Evolutionary conservation across 2,329 filamentous ascomycete species (phyloP).

Genomic region (Diaporthe ilicicola): DNA sequence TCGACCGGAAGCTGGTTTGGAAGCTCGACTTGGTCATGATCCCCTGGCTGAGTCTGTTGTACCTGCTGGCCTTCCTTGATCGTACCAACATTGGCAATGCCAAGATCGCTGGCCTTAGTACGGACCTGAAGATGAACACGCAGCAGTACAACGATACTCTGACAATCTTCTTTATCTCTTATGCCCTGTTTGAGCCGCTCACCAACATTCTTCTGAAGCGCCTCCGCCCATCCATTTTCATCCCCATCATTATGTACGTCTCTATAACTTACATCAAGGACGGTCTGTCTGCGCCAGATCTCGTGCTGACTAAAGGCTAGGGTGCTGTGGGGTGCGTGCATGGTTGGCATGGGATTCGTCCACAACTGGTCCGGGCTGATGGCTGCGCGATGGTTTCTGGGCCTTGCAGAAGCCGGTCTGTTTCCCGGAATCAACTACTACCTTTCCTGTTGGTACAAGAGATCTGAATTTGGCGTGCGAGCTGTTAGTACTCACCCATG

Average conservation of each 20-base stretch:
- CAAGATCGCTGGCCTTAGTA: conserved; percentile 62
- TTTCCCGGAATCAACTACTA: conserved; percentile 77
- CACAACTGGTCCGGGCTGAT: conserved; percentile 71
- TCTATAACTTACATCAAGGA: not conserved
- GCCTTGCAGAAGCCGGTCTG: conserved; percentile 77
- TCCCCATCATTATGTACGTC: conserved; percentile 80
- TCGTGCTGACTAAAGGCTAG: conserved; percentile 43
- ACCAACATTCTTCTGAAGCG: conserved; percentile 85
- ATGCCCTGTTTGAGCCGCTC: conserved; percentile 79
- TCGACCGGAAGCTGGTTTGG: conserved; percentile 44
- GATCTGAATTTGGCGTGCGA: conserved; percentile 77
- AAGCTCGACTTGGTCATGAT: conserved; percentile 46
- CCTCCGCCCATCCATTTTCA: conserved; percentile 78
- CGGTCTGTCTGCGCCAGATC: not conserved
- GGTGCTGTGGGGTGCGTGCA: conserved; percentile 71
- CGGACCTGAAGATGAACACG: conserved; percentile 67
- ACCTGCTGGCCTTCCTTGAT: conserved; percentile 78
- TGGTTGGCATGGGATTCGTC: conserved; percentile 75
- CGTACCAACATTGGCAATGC: conserved; percentile 82
- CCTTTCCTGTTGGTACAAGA: conserved; percentile 81
- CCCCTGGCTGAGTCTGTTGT: conserved; percentile 64
- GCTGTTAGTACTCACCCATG: conserved; percentile 41
- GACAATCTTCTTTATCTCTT: conserved; percentile 88
- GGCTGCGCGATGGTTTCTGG: conserved; percentile 75
- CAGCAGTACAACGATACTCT: conserved; percentile 77